Percentiles rank a stretch among this genome's conserved stretches.
Conservation (phyloP, 1,284 basidiomycete genomes). For the Austroboletus niveus region DNA sequence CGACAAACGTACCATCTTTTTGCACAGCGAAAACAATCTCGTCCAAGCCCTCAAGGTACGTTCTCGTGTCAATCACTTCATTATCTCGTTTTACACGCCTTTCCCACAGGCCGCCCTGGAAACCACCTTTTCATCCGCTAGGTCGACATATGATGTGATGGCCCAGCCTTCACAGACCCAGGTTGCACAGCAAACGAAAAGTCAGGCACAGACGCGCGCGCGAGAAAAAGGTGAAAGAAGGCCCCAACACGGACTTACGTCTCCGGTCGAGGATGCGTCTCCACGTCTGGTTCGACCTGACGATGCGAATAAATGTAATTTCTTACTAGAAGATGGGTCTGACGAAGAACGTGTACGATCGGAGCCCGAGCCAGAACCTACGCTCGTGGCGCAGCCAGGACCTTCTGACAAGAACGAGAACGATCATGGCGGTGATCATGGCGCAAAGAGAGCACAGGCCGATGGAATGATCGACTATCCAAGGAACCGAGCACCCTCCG, state of each 20-base stretch:
- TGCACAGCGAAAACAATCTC: slow-evolving; percentile 87
- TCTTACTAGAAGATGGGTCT: neutral
- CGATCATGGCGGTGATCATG: neutral
- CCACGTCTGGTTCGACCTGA: neutral
- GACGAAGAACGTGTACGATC: neutral
- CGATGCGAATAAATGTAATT: neutral
- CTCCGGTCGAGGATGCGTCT: neutral
- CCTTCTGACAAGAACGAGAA: slow-evolving; percentile 6
- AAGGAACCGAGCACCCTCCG: slow-evolving; percentile 13
- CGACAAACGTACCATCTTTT: slow-evolving; percentile 92
- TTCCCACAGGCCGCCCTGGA: slow-evolving; percentile 47
- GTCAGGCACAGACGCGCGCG: neutral
- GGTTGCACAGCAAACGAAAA: slow-evolving; percentile 1
- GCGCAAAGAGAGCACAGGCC: neutral
- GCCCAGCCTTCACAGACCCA: slow-evolving; percentile 13
- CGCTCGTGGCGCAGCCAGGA: slow-evolving; percentile 19
- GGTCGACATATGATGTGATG: slow-evolving; percentile 67
- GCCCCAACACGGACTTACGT: neutral
- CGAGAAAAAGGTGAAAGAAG: slow-evolving; percentile 6
- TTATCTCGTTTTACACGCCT: neutral
- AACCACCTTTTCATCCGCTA: slow-evolving; percentile 57
- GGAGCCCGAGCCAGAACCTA: slow-evolving; percentile 24
- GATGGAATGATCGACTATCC: slow-evolving; percentile 5
- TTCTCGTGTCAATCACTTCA: neutral
- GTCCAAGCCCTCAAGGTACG: slow-evolving; percentile 77